phyloP scores from a whole-genome alignment of 805 yeast species.

The Teunomyces tritomae region DNA sequence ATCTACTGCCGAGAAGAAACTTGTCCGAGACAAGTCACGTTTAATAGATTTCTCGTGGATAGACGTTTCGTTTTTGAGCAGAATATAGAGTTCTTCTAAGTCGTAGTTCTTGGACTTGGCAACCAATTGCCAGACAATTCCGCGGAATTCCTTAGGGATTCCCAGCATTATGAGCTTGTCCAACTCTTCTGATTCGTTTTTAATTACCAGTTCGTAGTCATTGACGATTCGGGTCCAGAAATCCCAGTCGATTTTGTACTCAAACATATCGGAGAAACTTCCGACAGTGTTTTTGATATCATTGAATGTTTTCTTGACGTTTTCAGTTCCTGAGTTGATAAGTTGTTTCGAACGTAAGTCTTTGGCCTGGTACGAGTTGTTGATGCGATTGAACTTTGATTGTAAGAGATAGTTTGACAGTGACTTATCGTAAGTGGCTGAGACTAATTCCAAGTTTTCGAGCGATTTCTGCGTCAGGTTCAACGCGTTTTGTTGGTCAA shows the following conservation, averaged over 20 bases:
- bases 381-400: constrained; percentile 56
- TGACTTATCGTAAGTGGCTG: constrained; percentile 17
- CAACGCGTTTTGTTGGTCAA: constrained; percentile 20
- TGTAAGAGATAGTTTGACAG: constrained; percentile 52
- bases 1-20: constrained; percentile 63
- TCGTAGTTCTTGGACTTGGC: constrained; percentile 71
- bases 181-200: constrained; percentile 57
- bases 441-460: constrained; percentile 13
- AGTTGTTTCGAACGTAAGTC: constrained; percentile 51
- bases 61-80: constrained; percentile 48
- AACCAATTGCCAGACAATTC: constrained; percentile 89
- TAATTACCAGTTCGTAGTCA: constrained; percentile 68
- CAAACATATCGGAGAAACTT: constrained; percentile 33
- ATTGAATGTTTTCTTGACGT: constrained; percentile 40
- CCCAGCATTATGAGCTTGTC: constrained; percentile 67
- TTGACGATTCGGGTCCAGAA: constrained; percentile 84
- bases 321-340: constrained; percentile 36
- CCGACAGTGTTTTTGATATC: constrained; percentile 51
- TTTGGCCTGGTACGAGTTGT: constrained; percentile 47
- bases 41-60: constrained; percentile 73
- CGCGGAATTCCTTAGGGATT: constrained; percentile 81
- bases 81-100: constrained; percentile 57
- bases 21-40: constrained; percentile 82
- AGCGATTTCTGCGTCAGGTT: constrained; percentile 8
- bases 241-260: constrained; percentile 63